A percentile compares a stretch with the other conserved stretches of the same genome.
These are phyloP conservation scores for Phyllosticta ampelicida DNA, from an alignment of 2,329 filamentous ascomycete genomes.

Conservation along the genomic window DNA sequence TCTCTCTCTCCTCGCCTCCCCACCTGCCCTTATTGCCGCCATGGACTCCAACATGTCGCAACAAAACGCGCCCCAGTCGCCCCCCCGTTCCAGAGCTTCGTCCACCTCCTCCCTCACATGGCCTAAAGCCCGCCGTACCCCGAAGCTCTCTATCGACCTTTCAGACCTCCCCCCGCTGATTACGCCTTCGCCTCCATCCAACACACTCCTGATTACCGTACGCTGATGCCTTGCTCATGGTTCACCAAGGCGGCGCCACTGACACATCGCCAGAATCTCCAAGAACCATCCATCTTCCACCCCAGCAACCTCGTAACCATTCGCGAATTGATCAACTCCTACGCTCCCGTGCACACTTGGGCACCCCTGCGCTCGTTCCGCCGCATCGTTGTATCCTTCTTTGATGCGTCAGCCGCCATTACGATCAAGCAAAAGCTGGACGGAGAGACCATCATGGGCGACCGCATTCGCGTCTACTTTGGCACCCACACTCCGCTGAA, in stretches of 20 bases:
- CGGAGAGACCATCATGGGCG: slow-evolving; percentile 61
- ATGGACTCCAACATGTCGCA: slow-evolving; percentile 17
- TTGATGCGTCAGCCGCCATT: slow-evolving; percentile 57
- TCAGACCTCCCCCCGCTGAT: slow-evolving; percentile 58
- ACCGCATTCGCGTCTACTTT: slow-evolving; percentile 32
- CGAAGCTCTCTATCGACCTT: slow-evolving; percentile 58
- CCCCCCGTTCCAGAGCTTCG: slow-evolving; percentile 7
- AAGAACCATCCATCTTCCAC: slow-evolving; percentile 62
- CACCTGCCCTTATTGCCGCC: no score
- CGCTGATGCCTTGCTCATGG: slow-evolving; percentile 12
- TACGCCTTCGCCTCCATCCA: slow-evolving; percentile 64
- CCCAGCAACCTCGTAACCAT: slow-evolving; percentile 64
- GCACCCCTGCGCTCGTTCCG: slow-evolving; percentile 73
- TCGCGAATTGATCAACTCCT: slow-evolving; percentile 56
- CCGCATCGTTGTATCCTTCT: slow-evolving; percentile 72
- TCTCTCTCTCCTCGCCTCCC: neutral
- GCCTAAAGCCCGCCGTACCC: slow-evolving; percentile 26
- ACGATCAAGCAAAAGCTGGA: slow-evolving; percentile 63
- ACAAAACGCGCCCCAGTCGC: slow-evolving; percentile 1
- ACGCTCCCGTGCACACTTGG: slow-evolving; percentile 67
- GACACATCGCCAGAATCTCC: slow-evolving; percentile 45
- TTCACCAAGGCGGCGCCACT: slow-evolving; percentile 9
- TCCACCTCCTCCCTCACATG: slow-evolving; percentile 15
- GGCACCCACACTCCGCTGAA: slow-evolving; percentile 29
- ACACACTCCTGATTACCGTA: slow-evolving; percentile 71